A percentile compares a stretch with the other conserved stretches of the same genome.
phyloP scores from a whole-genome alignment of 768 basidiomycete species.

The Hebeloma cylindrosporum region DNA sequence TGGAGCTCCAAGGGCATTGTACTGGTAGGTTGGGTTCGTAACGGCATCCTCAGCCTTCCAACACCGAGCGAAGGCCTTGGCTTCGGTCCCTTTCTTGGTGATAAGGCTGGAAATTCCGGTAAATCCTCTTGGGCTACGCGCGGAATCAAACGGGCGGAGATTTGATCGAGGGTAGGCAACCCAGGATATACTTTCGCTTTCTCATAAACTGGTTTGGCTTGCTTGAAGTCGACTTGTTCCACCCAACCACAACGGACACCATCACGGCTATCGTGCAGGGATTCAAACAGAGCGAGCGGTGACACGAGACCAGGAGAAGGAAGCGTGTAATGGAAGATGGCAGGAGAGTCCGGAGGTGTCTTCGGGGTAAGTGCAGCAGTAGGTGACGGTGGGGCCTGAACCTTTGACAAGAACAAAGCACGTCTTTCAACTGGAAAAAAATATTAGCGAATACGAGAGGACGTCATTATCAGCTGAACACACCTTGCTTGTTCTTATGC shows the following conservation, averaged over 20 bases:
- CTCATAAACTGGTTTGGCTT: conserved; percentile 15
- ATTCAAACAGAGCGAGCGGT: conserved; percentile 59
- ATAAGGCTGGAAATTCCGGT: conserved; percentile 26
- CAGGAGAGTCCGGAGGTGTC: conserved; percentile 69
- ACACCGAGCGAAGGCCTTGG: conserved; percentile 28
- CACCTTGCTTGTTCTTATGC: conserved; percentile 75
- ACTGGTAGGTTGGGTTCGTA: conserved; percentile 25
- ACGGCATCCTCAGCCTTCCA: conserved; percentile 44
- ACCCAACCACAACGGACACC: conserved; percentile 49
- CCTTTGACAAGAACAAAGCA: conserved; percentile 71
- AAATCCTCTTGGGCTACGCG: conserved; percentile 30
- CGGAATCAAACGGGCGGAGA: conserved; percentile 59
- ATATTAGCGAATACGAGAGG: conserved; percentile 4
- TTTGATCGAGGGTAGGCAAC: conserved; percentile 75
- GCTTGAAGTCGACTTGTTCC: conserved; percentile 62
- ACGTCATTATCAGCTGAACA: conserved; percentile 23
- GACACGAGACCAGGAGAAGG: conserved; percentile 69
- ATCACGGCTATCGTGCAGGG: conserved; percentile 36
- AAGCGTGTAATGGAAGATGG: conserved; percentile 65
- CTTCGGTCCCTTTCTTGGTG: conserved; percentile 26
- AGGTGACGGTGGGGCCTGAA: conserved; percentile 65
- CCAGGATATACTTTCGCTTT: conserved; percentile 11
- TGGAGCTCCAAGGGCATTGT: conserved; percentile 17
- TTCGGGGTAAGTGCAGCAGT: conserved; percentile 57
- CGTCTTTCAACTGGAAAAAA: conserved; percentile 63